Evolutionary conservation across 306 rosid species (phyloP).

Genomic region (Dalbergia oliveri): DNA sequence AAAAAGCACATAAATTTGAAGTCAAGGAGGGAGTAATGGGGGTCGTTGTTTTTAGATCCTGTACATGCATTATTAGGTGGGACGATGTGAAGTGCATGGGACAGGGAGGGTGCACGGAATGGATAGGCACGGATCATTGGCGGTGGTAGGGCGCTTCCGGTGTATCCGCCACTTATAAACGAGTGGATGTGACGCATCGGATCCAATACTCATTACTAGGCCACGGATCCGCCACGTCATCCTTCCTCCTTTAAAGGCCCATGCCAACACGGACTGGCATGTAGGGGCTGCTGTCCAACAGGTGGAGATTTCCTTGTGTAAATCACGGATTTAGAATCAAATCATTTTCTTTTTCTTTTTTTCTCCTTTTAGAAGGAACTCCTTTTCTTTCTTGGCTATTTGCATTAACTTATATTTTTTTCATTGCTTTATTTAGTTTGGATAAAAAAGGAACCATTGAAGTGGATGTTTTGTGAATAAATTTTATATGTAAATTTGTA

Average conservation of each 20-base stretch:
- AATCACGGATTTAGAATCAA: not conserved
- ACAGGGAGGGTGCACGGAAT: too few relatives aligned
- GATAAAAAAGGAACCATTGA: too few relatives aligned
- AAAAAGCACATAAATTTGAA: not conserved
- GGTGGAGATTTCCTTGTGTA: not conserved
- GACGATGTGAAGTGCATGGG: too few relatives aligned
- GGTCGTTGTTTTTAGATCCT: not conserved
- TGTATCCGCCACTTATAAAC: not conserved
- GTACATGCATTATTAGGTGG: not conserved
- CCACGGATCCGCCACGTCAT: constrained; percentile 6
- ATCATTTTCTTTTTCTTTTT: too few relatives aligned
- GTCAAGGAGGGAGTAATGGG: not conserved
- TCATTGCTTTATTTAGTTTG: too few relatives aligned
- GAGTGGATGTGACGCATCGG: not conserved
- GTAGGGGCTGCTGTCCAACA: not conserved
- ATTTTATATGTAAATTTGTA: too few relatives aligned
- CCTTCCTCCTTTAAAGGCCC: not conserved
- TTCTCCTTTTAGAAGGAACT: too few relatives aligned
- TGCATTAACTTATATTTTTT: too few relatives aligned
- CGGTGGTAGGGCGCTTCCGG: not conserved
- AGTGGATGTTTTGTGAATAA: too few relatives aligned
- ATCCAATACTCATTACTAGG: not conserved
- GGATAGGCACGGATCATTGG: not conserved
- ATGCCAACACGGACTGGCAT: not conserved
- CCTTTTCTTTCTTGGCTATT: too few relatives aligned